Evolutionary conservation across 2,329 filamentous ascomycete species (phyloP), one percentile per base, ranked within the genome.

Genomic region (Pseudogymnoascus sp.): DNA sequence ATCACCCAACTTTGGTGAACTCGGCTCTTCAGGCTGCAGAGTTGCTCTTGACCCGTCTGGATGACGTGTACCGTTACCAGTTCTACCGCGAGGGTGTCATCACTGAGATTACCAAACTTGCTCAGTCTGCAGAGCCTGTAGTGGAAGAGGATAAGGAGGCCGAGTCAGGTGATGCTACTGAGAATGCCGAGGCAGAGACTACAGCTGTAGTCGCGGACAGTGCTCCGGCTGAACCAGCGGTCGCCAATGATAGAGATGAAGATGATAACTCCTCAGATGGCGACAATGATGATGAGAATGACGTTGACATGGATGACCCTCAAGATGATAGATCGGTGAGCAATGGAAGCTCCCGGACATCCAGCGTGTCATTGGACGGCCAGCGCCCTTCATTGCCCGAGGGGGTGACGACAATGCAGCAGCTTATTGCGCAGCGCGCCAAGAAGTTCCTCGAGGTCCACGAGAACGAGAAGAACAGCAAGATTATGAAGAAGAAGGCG

Each of bases 11-110:
- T 1, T 79, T 99, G 4, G 92, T 97, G 8, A 90, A 92, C 66
- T 89, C 88, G 67, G 93, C 91, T 16, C 79, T 99, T 14, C 91
- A 96, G 71, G 93, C 92, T 38, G 90, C 93, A 0, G 92, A 97
- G 73, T 80, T 99, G 5, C 82, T 99, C 0, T 82, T 97, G 65
- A 88, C 87, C 70, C 87, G 95, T 16, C 79, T 99, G 5, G 91
- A 92, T 66, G 82, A 87, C 21, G 90, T 97, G 31, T 99, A 99
- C 72, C 87, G 91, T 25, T 96, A 97, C 70, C 95, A 99, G 70
- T 93, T 99, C 69, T 96, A 99, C 72, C 90, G 94, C 0, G 95
- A 99, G 76, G 94, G 94, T 37, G 94, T 99, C 47, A 92, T 97
- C 69, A 82, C 89, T 1, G 93, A 99, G 73, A 95, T 99, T 61